phyloP scores from a whole-genome alignment of 2,329 filamentous ascomycete species.

The Saccharata proteae region DNA sequence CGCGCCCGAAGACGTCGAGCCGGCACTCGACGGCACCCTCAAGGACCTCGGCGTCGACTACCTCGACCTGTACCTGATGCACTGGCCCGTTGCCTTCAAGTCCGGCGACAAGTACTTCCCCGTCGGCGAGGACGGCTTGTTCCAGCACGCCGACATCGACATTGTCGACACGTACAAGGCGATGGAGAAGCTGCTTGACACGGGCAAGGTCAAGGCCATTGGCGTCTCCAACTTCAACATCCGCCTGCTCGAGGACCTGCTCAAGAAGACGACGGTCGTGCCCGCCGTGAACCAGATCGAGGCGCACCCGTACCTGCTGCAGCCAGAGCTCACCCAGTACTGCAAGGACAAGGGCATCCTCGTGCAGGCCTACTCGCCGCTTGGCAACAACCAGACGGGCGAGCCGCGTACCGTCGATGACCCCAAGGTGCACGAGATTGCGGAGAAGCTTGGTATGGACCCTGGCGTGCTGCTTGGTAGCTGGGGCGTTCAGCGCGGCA shows the following conservation, averaged over 20 bases:
- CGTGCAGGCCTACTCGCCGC: constrained; percentile 53
- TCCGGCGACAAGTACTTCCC: constrained; percentile 51
- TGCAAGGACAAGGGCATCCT: constrained; percentile 58
- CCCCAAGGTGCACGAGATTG: constrained; percentile 32
- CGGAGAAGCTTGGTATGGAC: constrained; percentile 36
- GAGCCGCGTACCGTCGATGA: constrained; percentile 36
- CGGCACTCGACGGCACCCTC: constrained; percentile 44
- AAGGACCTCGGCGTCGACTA: constrained; percentile 49
- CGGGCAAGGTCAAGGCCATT: constrained; percentile 34
- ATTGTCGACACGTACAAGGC: constrained; percentile 22
- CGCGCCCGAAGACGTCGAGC: constrained; percentile 50
- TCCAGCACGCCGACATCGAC: constrained; percentile 29
- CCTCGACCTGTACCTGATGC: constrained; percentile 51
- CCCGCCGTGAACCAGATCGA: constrained; percentile 56
- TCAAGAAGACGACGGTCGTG: constrained; percentile 48
- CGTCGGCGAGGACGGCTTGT: constrained; percentile 27
- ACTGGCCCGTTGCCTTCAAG: constrained; percentile 53
- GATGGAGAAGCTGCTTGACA: constrained; percentile 11
- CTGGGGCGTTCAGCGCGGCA: constrained; percentile 59
- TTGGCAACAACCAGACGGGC: constrained; percentile 36
- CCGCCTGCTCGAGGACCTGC: constrained; percentile 35
- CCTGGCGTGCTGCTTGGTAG: constrained; percentile 51
- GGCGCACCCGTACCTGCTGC: constrained; percentile 58
- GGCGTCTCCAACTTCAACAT: constrained; percentile 39
- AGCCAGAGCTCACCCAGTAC: constrained; percentile 58